These are phyloP conservation scores for Silene coronaria DNA, from an alignment of 179 eudicot species.

Conservation along the genomic window DNA sequence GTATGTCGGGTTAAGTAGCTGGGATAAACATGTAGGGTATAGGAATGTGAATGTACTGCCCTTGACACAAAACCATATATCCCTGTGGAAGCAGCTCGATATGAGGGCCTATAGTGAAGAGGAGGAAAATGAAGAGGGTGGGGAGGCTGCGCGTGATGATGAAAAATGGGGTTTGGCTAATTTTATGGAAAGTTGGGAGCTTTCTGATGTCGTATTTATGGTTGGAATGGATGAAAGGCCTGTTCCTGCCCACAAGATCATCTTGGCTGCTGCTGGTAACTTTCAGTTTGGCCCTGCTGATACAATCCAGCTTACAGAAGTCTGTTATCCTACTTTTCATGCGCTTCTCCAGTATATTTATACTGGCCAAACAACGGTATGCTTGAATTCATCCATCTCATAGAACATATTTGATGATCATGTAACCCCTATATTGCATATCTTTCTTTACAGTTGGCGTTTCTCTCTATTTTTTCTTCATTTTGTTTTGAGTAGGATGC, in stretches of 20 bases:
- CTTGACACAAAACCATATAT: constrained; percentile 66
- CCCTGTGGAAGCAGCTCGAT: constrained; percentile 78
- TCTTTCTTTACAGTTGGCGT: not conserved
- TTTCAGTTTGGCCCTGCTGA: constrained; percentile 38
- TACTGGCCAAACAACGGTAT: constrained; percentile 72
- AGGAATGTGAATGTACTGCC: constrained; percentile 89
- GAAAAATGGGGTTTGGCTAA: constrained; percentile 61
- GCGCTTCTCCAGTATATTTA: constrained; percentile 78
- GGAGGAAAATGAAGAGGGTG: constrained; percentile 50
- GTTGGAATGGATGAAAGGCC: constrained; percentile 67
- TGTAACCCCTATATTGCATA: not conserved
- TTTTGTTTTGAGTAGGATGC: not conserved
- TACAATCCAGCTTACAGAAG: constrained; percentile 52
- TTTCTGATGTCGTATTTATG: constrained; percentile 70
- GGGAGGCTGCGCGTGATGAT: constrained; percentile 36
- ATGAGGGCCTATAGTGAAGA: constrained; percentile 42
- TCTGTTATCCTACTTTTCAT: constrained; percentile 47
- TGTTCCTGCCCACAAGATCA: constrained; percentile 81
- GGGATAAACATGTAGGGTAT: constrained; percentile 98
- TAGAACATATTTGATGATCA: not conserved
- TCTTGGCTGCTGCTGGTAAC: constrained; percentile 74
- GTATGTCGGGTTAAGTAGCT: constrained; percentile 93
- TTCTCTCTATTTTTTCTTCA: not conserved
- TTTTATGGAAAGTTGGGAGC: constrained; percentile 89
- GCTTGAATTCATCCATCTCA: not conserved